phyloP scores from a whole-genome alignment of 1,284 basidiomycete species.

The Cutaneotrichosporon cavernicola region DNA sequence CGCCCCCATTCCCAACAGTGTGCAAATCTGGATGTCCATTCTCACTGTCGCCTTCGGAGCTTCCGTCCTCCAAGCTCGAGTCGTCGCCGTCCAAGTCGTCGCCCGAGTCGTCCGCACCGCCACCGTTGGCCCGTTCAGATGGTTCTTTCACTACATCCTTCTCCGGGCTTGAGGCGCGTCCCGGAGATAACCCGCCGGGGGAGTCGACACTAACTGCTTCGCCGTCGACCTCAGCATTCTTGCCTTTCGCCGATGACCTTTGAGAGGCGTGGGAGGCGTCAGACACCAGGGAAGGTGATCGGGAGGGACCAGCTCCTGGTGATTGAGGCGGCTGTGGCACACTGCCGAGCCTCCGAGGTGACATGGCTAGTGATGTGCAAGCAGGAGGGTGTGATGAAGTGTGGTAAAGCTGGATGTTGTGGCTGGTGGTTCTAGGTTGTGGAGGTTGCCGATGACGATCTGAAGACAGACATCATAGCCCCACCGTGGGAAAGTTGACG shows the following conservation, averaged over 20 bases:
- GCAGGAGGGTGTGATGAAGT: not conserved
- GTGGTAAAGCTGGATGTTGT: not conserved
- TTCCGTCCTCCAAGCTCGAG: not conserved
- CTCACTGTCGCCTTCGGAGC: constrained; percentile 49
- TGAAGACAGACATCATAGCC: not conserved
- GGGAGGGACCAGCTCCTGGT: not conserved
- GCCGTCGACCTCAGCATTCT: not conserved
- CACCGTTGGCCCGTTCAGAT: not conserved
- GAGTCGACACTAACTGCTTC: not conserved
- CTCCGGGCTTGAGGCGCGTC: not conserved
- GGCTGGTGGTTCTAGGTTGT: not conserved
- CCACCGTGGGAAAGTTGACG: not conserved
- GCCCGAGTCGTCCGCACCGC: not conserved
- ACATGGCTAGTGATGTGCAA: not conserved
- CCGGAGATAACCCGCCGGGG: not conserved
- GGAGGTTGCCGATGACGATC: constrained; percentile 6
- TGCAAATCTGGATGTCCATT: constrained; percentile 3
- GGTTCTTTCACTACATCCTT: not conserved
- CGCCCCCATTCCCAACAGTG: not conserved
- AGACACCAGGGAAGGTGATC: not conserved
- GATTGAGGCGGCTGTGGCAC: not conserved
- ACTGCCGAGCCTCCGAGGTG: not conserved
- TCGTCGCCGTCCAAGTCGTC: constrained; percentile 1
- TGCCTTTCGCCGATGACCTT: constrained; percentile 5
- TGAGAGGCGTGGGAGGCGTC: not conserved